phyloP scores from a whole-genome alignment of 2,329 filamentous ascomycete genomes.

The Botrytis sinoallii region DNA sequence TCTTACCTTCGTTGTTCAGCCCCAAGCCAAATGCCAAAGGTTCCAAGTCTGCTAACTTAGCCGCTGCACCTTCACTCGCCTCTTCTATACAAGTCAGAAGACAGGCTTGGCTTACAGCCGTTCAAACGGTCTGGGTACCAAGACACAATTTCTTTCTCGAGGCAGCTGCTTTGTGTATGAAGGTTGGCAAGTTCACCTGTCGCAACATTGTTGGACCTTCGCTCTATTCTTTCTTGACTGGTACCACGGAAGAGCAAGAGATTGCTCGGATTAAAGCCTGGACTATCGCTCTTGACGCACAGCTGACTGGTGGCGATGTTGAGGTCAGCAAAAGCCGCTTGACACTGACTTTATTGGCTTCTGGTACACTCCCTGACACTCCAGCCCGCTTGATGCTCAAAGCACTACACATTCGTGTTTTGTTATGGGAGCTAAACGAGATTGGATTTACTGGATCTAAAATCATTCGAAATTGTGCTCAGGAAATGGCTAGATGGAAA shows the following conservation, averaged over 20 bases:
- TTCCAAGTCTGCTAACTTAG: conserved; percentile 47
- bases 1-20: conserved; percentile 53
- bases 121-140: conserved; percentile 90
- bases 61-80: conserved; percentile 66
- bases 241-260: conserved; percentile 80
- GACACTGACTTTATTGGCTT: conserved; percentile 81
- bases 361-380: conserved; percentile 79
- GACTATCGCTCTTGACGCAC: conserved; percentile 89
- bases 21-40: conserved; percentile 46
- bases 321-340: conserved; percentile 87
- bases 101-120: conserved; percentile 88
- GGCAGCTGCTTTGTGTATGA: conserved; percentile 73
- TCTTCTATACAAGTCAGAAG: conserved; percentile 82
- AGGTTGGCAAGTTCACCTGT: conserved; percentile 77
- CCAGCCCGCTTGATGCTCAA: conserved; percentile 85
- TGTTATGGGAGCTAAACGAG: conserved; percentile 75
- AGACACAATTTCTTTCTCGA: conserved; percentile 83
- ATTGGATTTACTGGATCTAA: conserved; percentile 62
- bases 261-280: conserved; percentile 84
- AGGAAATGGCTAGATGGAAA: conserved; percentile 68
- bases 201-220: conserved; percentile 74
- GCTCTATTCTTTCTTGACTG: conserved; percentile 74
- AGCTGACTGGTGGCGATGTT: conserved; percentile 83
- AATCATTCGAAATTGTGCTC: conserved; percentile 66
- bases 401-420: conserved; percentile 83